These are phyloP conservation scores for Streptanthus diversifolius DNA, from an alignment of 345 rosid species.

Conservation along the genomic window DNA sequence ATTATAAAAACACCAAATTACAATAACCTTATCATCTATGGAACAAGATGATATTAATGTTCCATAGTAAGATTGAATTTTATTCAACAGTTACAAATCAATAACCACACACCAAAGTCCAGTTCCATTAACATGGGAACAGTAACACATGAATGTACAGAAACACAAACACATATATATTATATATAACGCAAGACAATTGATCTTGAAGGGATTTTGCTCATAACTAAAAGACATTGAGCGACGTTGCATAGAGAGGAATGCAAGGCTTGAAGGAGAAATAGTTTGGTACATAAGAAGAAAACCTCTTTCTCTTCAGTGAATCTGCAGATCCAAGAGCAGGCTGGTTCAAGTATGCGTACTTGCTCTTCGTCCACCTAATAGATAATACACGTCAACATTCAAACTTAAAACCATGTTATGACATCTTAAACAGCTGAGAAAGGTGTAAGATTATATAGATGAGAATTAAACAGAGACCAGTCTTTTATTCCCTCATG, in stretches of 20 bases:
- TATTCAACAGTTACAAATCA: slow-evolving; percentile 17
- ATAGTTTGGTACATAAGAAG: slow-evolving; percentile 55
- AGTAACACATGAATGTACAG: slow-evolving; percentile 19
- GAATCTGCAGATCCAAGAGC: slow-evolving; percentile 47
- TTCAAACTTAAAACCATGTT: background rate
- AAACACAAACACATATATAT: background rate
- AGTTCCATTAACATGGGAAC: slow-evolving; percentile 3
- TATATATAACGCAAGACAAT: background rate
- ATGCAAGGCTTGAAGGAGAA: slow-evolving; percentile 54
- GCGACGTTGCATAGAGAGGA: slow-evolving; percentile 54
- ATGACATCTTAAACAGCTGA: background rate
- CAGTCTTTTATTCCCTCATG: slow-evolving; percentile 74
- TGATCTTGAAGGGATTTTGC: slow-evolving; percentile 12
- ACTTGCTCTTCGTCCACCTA: slow-evolving; percentile 98
- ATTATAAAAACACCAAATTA: background rate
- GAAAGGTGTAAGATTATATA: background rate
- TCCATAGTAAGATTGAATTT: slow-evolving; percentile 17
- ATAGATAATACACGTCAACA: background rate
- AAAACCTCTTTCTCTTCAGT: slow-evolving; percentile 42
- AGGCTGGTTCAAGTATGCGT: slow-evolving; percentile 87
- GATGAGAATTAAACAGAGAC: slow-evolving; percentile 38
- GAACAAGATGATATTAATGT: slow-evolving; percentile 8
- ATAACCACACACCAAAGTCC: slow-evolving; percentile 19
- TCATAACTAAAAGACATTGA: slow-evolving; percentile 49
- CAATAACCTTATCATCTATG: slow-evolving; percentile 11